Evolutionary conservation across 2,329 filamentous ascomycete species (phyloP), one percentile per base, ranked within the genome.

Genomic region (Drechmeria coniospora): DNA sequence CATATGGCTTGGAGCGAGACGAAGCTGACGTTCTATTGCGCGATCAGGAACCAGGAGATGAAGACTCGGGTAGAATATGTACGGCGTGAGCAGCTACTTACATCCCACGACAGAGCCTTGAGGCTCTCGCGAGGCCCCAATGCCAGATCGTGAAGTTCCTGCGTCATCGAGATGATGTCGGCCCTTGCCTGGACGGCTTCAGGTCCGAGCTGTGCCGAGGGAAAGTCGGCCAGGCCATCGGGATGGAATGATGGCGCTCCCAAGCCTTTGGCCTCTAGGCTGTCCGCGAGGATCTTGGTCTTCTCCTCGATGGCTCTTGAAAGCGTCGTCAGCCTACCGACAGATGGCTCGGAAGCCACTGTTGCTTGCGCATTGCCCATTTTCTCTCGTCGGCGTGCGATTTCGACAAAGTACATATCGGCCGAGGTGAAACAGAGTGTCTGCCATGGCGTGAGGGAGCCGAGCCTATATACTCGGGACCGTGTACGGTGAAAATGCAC

Each of bases 351-450:
- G 8, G 22, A 4, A 7, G 18, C n/a, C 7, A 16, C 12, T 11
- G 27, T 33, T 15, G 25, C 21, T n/a, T n/a, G n/a, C n/a, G n/a
- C n/a, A n/a, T n/a, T n/a, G n/a, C n/a, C 15, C 29, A 32, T 9
- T 21, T 21, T 21, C 43, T 40, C 41, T 49, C 82, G 15, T 61
- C 39, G 30, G 20, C 18, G 18, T 21, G 17, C 14, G 17, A 21
- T 15, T 26, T n/a, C n/a, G n/a, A n/a, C n/a, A n/a, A n/a, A n/a
- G n/a, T n/a, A n/a, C n/a, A n/a, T n/a, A n/a, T n/a, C n/a, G n/a
- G n/a, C n/a, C n/a, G n/a, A n/a, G n/a, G n/a, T n/a, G n/a, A n/a
- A n/a, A n/a, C n/a, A n/a, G n/a, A n/a, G n/a, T n/a, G n/a, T n/a
- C n/a, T n/a, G n/a, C n/a, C n/a, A n/a, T n/a, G n/a, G n/a, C n/a